Evolutionary conservation across 1,284 basidiomycete species (phyloP).

Genomic region (Leucoagaricus sp.): DNA sequence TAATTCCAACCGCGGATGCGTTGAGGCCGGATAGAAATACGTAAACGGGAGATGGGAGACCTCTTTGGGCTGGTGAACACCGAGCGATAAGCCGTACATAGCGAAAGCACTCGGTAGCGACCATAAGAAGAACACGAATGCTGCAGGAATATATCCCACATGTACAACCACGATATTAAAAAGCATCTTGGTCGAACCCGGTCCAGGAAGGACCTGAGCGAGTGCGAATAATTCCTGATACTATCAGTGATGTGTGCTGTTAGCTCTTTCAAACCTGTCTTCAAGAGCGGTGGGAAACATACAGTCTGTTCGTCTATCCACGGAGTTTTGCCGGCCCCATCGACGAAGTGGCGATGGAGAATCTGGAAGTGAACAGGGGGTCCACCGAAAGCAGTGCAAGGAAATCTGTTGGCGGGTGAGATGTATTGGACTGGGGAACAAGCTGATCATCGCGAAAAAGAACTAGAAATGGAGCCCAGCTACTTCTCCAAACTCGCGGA

Average conservation of each 20-base stretch:
- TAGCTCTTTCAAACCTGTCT: not conserved
- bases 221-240: constrained; percentile 39
- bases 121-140: constrained; percentile 35
- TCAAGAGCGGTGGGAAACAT: constrained; percentile 10
- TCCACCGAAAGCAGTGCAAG: too few relatives aligned
- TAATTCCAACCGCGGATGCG: constrained; percentile 57
- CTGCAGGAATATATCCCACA: constrained; percentile 33
- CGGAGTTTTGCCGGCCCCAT: constrained; percentile 30
- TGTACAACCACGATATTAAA: constrained; percentile 36
- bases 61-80: constrained; percentile 46
- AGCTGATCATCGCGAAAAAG: too few relatives aligned
- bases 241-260: constrained; percentile 18
- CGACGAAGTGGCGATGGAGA: constrained; percentile 36
- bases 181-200: constrained; percentile 39
- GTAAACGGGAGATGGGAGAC: constrained; percentile 50
- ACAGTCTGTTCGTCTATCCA: constrained; percentile 41
- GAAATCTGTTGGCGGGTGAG: too few relatives aligned
- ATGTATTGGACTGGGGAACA: too few relatives aligned
- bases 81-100: constrained; percentile 53
- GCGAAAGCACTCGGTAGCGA: constrained; percentile 48
- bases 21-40: constrained; percentile 59
- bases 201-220: constrained; percentile 36
- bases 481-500: too few relatives aligned
- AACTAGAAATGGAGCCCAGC: too few relatives aligned
- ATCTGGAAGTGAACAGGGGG: constrained; percentile 39